These are phyloP conservation scores for Kodamaea restingae DNA, from an alignment of 805 yeast species.

Conservation along the genomic window DNA sequence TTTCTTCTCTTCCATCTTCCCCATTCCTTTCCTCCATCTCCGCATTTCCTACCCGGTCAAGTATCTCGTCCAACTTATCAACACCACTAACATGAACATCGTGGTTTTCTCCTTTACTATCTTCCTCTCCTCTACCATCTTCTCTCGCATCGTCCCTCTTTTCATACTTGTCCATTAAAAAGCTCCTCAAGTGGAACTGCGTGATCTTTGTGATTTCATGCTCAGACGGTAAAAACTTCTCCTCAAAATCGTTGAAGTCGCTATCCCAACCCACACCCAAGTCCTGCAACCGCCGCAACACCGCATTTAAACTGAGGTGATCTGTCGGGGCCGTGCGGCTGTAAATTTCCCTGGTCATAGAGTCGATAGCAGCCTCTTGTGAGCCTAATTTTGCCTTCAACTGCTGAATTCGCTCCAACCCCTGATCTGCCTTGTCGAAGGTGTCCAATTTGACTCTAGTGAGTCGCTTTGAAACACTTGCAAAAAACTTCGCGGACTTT, in stretches of 20 bases:
- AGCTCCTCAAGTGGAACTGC: constrained; percentile 74
- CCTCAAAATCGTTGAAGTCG: constrained; percentile 78
- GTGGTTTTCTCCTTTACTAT: neutral
- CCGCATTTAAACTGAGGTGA: constrained; percentile 65
- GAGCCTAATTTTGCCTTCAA: constrained; percentile 48
- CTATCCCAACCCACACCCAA: constrained; percentile 83
- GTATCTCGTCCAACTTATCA: neutral
- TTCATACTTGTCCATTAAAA: constrained; percentile 54
- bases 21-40: neutral
- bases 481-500: constrained; percentile 61
- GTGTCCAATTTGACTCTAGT: constrained; percentile 74
- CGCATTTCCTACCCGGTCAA: neutral
- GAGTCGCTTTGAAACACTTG: constrained; percentile 65
- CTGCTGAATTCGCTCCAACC: constrained; percentile 53
- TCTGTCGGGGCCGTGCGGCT: constrained; percentile 54
- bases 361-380: constrained; percentile 47
- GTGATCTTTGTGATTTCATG: constrained; percentile 89
- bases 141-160: neutral
- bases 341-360: constrained; percentile 50
- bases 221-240: constrained; percentile 79
- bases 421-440: constrained; percentile 66
- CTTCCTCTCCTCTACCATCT: neutral
- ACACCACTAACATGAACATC: constrained; percentile 1
- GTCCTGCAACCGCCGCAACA: constrained; percentile 70
- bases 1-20: neutral